A percentile compares a stretch with the other conserved stretches of the same genome.
Conservation (phyloP, 176 grass and related monocot species). For the Eragrostis curvula region DNA sequence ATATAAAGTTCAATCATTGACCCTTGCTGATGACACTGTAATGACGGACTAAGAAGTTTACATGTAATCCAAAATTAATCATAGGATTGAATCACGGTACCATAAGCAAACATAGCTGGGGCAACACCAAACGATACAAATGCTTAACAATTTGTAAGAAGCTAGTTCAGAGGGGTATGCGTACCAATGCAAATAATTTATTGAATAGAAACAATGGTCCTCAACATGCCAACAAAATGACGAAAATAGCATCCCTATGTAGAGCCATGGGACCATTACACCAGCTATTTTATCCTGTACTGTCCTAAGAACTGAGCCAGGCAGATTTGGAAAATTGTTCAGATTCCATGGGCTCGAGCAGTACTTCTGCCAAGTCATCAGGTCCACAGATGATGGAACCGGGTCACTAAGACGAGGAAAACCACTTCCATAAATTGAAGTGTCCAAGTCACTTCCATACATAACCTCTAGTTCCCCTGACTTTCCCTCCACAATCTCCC, state of each 20-base stretch:
- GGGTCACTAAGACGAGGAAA: slow-evolving; percentile 72
- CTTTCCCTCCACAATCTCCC: slow-evolving; percentile 96
- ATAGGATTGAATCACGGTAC: neutral
- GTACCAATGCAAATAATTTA: slow-evolving; percentile 98
- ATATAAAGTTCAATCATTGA: slow-evolving; percentile 12
- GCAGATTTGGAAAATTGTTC: slow-evolving; percentile 92
- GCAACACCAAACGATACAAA: slow-evolving; percentile 14
- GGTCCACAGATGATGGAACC: slow-evolving; percentile 54
- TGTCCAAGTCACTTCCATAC: slow-evolving; percentile 96
- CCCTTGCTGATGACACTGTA: neutral
- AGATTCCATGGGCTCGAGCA: slow-evolving; percentile 86
- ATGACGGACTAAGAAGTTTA: slow-evolving; percentile 1
- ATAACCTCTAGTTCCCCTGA: slow-evolving; percentile 85
- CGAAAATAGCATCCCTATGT: slow-evolving; percentile 95
- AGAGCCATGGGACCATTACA: slow-evolving; percentile 98
- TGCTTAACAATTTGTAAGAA: slow-evolving; percentile 14
- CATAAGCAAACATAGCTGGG: neutral
- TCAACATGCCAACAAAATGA: slow-evolving; percentile 98
- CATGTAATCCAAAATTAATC: slow-evolving; percentile 6
- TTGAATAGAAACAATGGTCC: slow-evolving; percentile 98
- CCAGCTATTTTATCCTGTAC: slow-evolving; percentile 89
- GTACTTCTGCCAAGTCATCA: slow-evolving; percentile 60
- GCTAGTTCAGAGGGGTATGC: slow-evolving; percentile 8
- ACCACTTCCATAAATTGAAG: slow-evolving; percentile 87
- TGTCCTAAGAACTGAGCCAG: slow-evolving; percentile 79